phyloP scores from a whole-genome alignment of 2,329 filamentous ascomycete genomes.

The Metarhizium anisopliae region DNA sequence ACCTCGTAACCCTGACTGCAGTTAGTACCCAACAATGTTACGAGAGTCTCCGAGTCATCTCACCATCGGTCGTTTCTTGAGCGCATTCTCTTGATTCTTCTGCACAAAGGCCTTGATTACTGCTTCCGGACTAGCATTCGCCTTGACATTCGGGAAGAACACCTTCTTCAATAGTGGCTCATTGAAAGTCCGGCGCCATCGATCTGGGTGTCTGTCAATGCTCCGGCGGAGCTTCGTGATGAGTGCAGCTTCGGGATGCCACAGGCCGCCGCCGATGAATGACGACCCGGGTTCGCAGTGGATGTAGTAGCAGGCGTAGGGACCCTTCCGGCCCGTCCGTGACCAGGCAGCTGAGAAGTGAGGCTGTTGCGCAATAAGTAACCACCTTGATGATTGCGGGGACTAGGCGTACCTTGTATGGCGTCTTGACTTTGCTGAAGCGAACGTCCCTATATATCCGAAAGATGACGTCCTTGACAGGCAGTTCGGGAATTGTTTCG shows the following conservation, averaged over 20 bases:
- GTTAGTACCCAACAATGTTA: background rate
- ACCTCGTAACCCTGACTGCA: slow-evolving; percentile 56
- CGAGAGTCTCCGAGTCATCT: slow-evolving; percentile 14
- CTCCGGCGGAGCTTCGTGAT: slow-evolving; percentile 60
- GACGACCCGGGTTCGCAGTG: slow-evolving; percentile 66
- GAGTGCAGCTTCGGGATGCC: slow-evolving; percentile 63
- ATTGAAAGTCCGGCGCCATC: slow-evolving; percentile 59
- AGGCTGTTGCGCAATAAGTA: slow-evolving; percentile 36
- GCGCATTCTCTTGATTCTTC: slow-evolving; percentile 61
- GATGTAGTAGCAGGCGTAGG: slow-evolving; percentile 82
- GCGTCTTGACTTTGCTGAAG: slow-evolving; percentile 75
- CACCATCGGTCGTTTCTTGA: slow-evolving; percentile 84
- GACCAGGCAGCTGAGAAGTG: slow-evolving; percentile 84
- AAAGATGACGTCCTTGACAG: slow-evolving; percentile 77
- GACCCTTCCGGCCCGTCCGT: slow-evolving; percentile 76
- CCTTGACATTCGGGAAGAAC: slow-evolving; percentile 46
- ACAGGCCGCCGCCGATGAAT: slow-evolving; percentile 74
- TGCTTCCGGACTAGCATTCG: slow-evolving; percentile 32
- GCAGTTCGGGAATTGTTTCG: slow-evolving; percentile 76
- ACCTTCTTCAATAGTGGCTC: slow-evolving; percentile 50
- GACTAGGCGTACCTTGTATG: slow-evolving; percentile 62
- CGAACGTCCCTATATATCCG: slow-evolving; percentile 81
- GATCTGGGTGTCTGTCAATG: slow-evolving; percentile 64
- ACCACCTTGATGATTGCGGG: too few species aligned
- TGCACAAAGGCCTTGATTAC: slow-evolving; percentile 61